Conservation (phyloP, 345 rosid genomes). For the Boechera divaricarpa region DNA sequence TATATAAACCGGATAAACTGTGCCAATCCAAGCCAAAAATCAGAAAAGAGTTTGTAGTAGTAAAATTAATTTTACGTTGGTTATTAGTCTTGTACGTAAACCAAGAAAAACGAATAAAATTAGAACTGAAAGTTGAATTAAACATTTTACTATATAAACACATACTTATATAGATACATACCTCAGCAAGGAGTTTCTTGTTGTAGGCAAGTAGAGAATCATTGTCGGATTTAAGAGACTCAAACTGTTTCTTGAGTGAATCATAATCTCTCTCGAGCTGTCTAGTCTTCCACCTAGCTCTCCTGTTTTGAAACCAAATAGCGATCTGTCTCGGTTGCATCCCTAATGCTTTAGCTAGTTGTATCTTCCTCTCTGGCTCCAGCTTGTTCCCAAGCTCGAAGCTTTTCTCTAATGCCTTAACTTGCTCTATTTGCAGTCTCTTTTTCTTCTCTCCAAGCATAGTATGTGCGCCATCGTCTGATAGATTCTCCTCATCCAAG, state of each 20-base stretch:
- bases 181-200: conserved; percentile 69
- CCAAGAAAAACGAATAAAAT: not conserved
- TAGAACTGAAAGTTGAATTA: not conserved
- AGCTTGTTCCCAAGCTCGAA: conserved; percentile 81
- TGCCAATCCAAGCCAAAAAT: conserved; percentile 4
- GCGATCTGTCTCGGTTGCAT: conserved; percentile 75
- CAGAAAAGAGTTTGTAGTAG: not conserved
- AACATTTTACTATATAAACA: not conserved
- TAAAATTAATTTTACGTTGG: not conserved
- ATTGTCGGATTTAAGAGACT: conserved; percentile 63
- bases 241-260: conserved; percentile 68
- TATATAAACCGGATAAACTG: not conserved
- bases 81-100: conserved; percentile 9
- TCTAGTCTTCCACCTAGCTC: conserved; percentile 85
- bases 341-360: conserved; percentile 70
- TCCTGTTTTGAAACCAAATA: conserved; percentile 79
- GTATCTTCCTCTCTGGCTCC: conserved; percentile 76
- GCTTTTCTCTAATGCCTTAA: conserved; percentile 73
- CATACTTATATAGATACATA: conserved; percentile 27
- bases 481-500: conserved; percentile 59
- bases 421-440: conserved; percentile 74
- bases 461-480: conserved; percentile 74
- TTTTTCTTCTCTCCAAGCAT: conserved; percentile 70
- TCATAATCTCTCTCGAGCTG: conserved; percentile 72
- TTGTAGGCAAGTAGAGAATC: conserved; percentile 70